These are phyloP conservation scores for Puccinia polysora DNA, from an alignment of 1,284 basidiomycete species.

Conservation along the genomic window DNA sequence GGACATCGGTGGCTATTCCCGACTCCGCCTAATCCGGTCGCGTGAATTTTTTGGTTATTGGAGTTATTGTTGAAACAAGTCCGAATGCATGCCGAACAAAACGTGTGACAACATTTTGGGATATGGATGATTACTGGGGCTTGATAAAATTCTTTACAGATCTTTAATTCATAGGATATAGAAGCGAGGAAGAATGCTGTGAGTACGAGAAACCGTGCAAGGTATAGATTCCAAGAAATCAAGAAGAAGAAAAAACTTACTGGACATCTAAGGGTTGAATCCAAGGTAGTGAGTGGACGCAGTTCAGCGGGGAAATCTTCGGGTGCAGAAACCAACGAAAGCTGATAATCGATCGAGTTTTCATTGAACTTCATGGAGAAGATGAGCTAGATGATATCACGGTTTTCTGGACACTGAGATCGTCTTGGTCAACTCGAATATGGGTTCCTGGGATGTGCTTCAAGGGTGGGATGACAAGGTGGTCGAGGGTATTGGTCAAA, in stretches of 20 bases:
- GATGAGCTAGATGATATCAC: no score
- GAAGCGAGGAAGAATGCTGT: no score
- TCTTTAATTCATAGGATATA: not conserved
- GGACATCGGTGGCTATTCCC: conserved; percentile 43
- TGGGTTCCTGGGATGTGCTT: no score
- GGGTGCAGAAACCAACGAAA: conserved; percentile 35
- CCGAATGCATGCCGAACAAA: conserved; percentile 40
- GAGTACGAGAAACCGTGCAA: not conserved
- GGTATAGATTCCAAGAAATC: not conserved
- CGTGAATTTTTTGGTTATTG: conserved; percentile 33
- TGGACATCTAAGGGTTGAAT: conserved; percentile 36
- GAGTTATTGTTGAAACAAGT: conserved; percentile 35
- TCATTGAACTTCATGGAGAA: not conserved
- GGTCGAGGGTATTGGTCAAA: no score
- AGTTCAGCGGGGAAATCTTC: conserved; percentile 40
- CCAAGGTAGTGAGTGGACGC: conserved; percentile 4
- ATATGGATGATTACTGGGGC: conserved; percentile 42
- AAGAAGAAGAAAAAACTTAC: conserved; percentile 9
- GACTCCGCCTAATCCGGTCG: conserved; percentile 39
- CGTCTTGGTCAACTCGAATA: no score
- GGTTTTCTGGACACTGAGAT: no score
- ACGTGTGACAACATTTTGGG: conserved; percentile 39
- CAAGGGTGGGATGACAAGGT: no score
- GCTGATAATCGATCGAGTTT: conserved; percentile 24
- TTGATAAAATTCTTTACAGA: conserved; percentile 41